Evolutionary conservation across 1,139 yeast genomes (phyloP).

Genomic region (Suhomyces yuchorum): DNA sequence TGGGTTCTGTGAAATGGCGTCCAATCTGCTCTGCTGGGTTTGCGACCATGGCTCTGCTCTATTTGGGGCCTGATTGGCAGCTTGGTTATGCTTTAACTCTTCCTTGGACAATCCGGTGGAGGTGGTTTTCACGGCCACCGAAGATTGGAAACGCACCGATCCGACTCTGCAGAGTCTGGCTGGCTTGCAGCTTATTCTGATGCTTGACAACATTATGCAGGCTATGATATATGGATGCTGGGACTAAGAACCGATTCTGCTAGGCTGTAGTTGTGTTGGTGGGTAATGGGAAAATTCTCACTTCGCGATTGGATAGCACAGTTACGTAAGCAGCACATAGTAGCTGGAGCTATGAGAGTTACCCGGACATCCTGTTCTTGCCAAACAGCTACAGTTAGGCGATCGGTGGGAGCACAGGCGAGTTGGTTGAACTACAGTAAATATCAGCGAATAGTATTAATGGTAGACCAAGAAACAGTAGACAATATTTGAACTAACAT

Average conservation of each 20-base stretch:
- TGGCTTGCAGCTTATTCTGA: conserved; percentile 16
- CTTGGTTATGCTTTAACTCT: conserved; percentile 38
- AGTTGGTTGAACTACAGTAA: conserved; percentile 1
- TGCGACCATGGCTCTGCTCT: conserved; percentile 69
- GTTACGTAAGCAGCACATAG: conserved; percentile 6
- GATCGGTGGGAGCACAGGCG: no score
- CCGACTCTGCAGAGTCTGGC: conserved; percentile 7
- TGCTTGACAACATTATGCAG: conserved; percentile 16
- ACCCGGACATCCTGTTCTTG: conserved; percentile 1
- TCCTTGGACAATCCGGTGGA: conserved; percentile 41
- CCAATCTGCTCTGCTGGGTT: conserved; percentile 64
- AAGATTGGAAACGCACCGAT: conserved; percentile 19
- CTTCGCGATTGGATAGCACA: conserved; percentile 13
- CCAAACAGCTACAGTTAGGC: no score
- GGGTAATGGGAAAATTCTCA: conserved; percentile 13
- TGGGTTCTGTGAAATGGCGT: conserved; percentile 58
- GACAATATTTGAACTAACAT: conserved; percentile 9
- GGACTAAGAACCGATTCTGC: not conserved
- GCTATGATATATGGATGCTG: not conserved
- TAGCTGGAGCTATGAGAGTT: not conserved
- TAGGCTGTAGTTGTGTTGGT: not conserved
- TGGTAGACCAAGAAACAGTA: conserved; percentile 13
- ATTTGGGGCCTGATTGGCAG: conserved; percentile 72
- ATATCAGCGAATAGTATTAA: conserved; percentile 15
- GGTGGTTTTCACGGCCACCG: conserved; percentile 20